Base-by-base conservation (phyloP, 2,329 filamentous ascomycete genomes). In the Lachnellula willkommii region DNA sequence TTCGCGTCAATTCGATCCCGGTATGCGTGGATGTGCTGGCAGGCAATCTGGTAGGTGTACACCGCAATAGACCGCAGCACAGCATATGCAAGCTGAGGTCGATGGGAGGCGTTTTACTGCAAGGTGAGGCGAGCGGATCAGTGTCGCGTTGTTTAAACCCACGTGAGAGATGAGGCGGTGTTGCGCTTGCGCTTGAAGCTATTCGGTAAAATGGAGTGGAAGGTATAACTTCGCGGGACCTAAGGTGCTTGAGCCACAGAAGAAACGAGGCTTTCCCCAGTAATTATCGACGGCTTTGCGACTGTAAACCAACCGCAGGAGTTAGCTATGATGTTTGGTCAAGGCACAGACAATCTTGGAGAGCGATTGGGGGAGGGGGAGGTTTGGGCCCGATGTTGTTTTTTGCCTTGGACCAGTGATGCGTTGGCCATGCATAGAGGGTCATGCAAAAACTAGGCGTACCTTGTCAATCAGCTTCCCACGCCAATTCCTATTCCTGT, bases 11-110 rank as follows among this genome's bases (percentile, higher is more conserved):
- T 78, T 79, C 75, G 77, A 74, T 76, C 24, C 40, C 55, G 47
- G 53, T 51, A 78, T 79, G 78, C 73, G 79, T 75, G 73, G 75
- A 80, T 83, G 81, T 77, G 81, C 77, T 84, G 81, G 80, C 81
- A 83, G 67, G 73, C 67, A 72, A 75, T 74, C 72, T 78, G 72
- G 73, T 74, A 75, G 72, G 73, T 75, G 74, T 73, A 75, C 74
- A 73, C 74, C 73, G 76, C 74, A 76, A 75, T 75, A 74, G 74
- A 75, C 74, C 72, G 75, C 74, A 75, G 75, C 74, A 76, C 77
- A 74, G 76, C 78, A 80, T 79, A 80, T 83, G 81, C 80, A 79
- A 74, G 77, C 75, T 75, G 77, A 77, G 77, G 75, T 76, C 66
- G 73, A 55, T 40, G 60, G 65, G 65, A 65, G 67, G 68, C 69